A percentile compares a stretch with the other conserved stretches of the same genome.
Evolutionary conservation across 768 basidiomycete species (phyloP).

Genomic region (Polyporus arcularius): DNA sequence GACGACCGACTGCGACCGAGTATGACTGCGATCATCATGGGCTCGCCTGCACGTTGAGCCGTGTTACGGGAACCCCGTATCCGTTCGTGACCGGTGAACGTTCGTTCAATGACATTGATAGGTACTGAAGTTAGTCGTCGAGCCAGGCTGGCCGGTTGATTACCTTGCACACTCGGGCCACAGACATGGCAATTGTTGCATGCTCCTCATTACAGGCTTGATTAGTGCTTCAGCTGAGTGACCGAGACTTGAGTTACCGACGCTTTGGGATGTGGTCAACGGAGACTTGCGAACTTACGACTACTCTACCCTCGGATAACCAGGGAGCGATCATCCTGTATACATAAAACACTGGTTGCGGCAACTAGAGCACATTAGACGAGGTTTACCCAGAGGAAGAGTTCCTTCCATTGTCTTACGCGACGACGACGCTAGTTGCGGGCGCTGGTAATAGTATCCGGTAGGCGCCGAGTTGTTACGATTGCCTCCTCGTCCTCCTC

Average conservation of each 20-base stretch:
- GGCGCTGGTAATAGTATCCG: not conserved
- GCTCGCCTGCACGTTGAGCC: not conserved
- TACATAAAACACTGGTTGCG: not conserved
- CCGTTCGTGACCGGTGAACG: not conserved
- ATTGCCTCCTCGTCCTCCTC: constrained; percentile 3
- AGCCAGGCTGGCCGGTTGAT: too few species aligned
- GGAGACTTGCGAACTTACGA: not conserved
- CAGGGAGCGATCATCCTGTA: not conserved
- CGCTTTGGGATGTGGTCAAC: too few species aligned
- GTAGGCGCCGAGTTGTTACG: constrained; percentile 16
- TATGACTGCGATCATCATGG: not conserved
- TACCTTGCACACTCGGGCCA: too few species aligned
- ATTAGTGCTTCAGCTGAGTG: too few species aligned
- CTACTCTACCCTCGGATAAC: not conserved
- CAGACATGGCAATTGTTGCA: too few species aligned
- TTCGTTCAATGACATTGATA: not conserved
- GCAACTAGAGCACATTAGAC: not conserved
- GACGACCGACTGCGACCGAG: not conserved
- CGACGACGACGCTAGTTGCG: constrained; percentile 10
- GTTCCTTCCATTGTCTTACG: constrained; percentile 5
- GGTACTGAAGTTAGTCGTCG: not conserved
- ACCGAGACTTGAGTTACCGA: too few species aligned
- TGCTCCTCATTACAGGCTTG: too few species aligned
- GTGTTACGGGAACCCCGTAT: not conserved
- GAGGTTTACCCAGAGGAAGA: not conserved